Percentiles rank a stretch among this genome's conserved stretches.
phyloP scores from a whole-genome alignment of 805 yeast genomes.

The Wickerhamiella parazyma region DNA sequence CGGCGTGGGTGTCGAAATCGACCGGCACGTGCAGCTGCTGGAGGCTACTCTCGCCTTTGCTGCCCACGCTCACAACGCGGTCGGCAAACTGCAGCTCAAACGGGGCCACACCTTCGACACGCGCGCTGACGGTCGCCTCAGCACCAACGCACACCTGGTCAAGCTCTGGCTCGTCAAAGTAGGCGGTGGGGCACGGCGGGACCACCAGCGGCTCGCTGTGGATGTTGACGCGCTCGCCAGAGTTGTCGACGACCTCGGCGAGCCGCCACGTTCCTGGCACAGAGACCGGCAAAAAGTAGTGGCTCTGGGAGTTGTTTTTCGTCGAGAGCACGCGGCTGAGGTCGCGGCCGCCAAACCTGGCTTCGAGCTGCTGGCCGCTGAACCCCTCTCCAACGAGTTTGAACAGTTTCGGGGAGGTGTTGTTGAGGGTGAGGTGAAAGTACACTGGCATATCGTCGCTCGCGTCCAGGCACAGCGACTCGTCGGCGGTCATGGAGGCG shows the following conservation, averaged over 20 bases:
- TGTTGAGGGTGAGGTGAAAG: slow-evolving; percentile 68
- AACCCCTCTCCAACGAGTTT: slow-evolving; percentile 52
- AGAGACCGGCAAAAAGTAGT: slow-evolving; percentile 45
- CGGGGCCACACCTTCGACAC: slow-evolving; percentile 69
- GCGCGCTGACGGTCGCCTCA: slow-evolving; percentile 37
- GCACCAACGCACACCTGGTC: slow-evolving; percentile 47
- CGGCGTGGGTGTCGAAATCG: background rate
- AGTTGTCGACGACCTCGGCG: slow-evolving; percentile 47
- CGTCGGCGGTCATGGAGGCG: slow-evolving; percentile 52
- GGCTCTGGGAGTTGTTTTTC: slow-evolving; percentile 8
- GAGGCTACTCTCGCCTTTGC: too few relatives aligned
- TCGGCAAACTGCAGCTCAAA: slow-evolving; percentile 32
- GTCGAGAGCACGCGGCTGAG: slow-evolving; percentile 29
- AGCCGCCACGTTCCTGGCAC: slow-evolving; percentile 71
- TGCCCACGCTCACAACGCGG: too few relatives aligned
- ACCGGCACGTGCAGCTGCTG: too few relatives aligned
- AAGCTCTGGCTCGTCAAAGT: slow-evolving; percentile 27
- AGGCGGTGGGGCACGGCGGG: slow-evolving; percentile 66
- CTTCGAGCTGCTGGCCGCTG: slow-evolving; percentile 27
- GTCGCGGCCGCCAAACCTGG: slow-evolving; percentile 46
- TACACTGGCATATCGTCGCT: slow-evolving; percentile 26
- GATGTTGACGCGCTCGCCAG: slow-evolving; percentile 44
- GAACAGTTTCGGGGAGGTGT: slow-evolving; percentile 52
- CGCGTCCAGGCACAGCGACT: slow-evolving; percentile 40
- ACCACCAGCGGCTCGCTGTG: slow-evolving; percentile 50